Base-by-base conservation (phyloP, 2,329 filamentous ascomycete genomes). In the Fusarium pseudocircinatum region DNA sequence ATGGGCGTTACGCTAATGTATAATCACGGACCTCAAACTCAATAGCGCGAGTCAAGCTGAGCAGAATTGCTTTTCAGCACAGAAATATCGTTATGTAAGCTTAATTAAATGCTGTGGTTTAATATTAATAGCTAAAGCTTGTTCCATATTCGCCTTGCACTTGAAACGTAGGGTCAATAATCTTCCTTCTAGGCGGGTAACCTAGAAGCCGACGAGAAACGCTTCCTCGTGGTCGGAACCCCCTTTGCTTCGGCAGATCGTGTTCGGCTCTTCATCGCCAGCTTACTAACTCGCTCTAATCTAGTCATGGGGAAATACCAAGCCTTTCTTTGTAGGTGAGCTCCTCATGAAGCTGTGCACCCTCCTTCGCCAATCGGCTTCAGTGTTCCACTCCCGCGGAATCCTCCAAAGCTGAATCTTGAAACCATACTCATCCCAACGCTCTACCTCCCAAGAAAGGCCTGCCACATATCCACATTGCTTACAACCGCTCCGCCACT, bases 401-500 rank as follows among this genome's bases (percentile, higher is more conserved):
- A 89, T 86, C 53, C 74, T 79, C 87, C 86, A 89, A 72, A 89
- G 84, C 43, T 80, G 36, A n/a, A 88, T 78, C 12, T 73, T 62
- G 30, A 86, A 42, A 0, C 82, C 82, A 1, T 54, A 0, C 1
- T 76, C 71, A 7, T 79, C 30, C 26, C 57, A 70, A 30, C 70
- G 66, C 67, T 85, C 83, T 4, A 83, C 67, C 59, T 85, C 82
- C 81, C 81, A 15, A 88, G 78, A 6, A 90, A 76, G 20, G 78
- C 69, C 73, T 88, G 78, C 87, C 88, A 90, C 28, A 90, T 69
- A 67, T 90, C 87, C 65, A 76, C 79, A 67, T 89, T 89, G 75
- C 85, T 85, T 50, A 89, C 85, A 2, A 73, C 65, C 2, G 20
- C 70, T 0, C 80, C 78, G 5, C 56, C 67, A 2, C 59, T 67